phyloP scores from a whole-genome alignment of 345 rosid genomes.

The Melaleuca alternifolia region DNA sequence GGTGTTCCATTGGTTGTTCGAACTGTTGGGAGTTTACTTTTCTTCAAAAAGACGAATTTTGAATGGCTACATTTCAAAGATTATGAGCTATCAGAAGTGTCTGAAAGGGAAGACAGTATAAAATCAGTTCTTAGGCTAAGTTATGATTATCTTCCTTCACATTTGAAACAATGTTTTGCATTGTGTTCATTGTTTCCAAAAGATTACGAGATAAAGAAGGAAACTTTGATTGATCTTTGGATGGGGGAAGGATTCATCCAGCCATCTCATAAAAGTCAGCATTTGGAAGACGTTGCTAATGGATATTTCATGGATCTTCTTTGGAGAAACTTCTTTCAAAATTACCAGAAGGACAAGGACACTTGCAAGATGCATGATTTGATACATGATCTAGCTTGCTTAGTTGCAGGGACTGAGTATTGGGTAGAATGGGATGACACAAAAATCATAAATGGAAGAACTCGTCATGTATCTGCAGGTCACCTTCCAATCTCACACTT shows the following conservation, averaged over 20 bases:
- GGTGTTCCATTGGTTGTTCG: neutral
- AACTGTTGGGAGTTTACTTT: neutral
- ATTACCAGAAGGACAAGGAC: neutral
- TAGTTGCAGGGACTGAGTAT: neutral
- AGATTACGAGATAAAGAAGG: neutral
- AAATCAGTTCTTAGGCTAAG: neutral
- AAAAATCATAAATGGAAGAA: neutral
- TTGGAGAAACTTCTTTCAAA: neutral
- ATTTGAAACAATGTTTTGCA: neutral
- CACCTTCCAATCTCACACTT: neutral
- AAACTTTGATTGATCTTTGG: neutral
- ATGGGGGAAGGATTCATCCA: neutral
- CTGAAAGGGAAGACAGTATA: neutral
- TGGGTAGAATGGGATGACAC: neutral
- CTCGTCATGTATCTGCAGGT: neutral
- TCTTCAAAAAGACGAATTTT: neutral
- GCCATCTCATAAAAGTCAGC: neutral
- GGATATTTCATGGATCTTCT: neutral
- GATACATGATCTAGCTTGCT: neutral
- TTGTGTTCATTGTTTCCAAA: neutral
- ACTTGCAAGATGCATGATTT: slow-evolving; percentile 1
- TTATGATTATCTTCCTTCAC: neutral
- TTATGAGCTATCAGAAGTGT: neutral
- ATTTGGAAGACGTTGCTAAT: neutral
- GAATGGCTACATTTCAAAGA: neutral